Base-by-base conservation (phyloP, 1,284 basidiomycete genomes). In the Meira nashicola region DNA sequence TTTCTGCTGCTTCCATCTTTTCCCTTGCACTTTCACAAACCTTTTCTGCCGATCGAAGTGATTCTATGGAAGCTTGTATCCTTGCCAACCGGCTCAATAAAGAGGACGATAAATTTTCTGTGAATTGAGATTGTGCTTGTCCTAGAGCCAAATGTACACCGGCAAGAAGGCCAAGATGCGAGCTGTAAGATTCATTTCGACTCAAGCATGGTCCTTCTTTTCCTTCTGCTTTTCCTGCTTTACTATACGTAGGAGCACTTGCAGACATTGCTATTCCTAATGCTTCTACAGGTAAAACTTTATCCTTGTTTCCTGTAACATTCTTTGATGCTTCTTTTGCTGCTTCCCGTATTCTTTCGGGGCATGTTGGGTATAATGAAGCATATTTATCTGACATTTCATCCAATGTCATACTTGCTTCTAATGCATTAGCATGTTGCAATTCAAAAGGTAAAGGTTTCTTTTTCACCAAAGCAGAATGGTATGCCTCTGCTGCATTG, bases 401-500 rank as follows among this genome's bases (percentile, higher is more conserved):
- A 15, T 53, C 50, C 38, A 53, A 25, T 39, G 50, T 53, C 50
- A 53, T 53, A 25, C 21, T 19, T n/a, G 37, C 37, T 25, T 53
- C 50, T 33, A 53, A 25, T n/a, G 39, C 38, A 39, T n/a, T 17
- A 15, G 50, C 19, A 28, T n/a, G 17, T 14, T 39, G n/a, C 38
- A 53, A 21, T 15, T 53, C 50, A 23, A 53, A 53, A 17, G 50
- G 50, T 5, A 53, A 23, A 5, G 50, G 11, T 15, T 53, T 53
- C 37, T 53, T 53, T 25, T 53, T 53, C 21, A 5, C 50, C 37
- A 33, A 41, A 19, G 50, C 17, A 14, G 38, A 39, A 17, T 28
- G 28, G 15, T 53, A 53, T 12, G 50, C 50, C 28, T 53, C 50
- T 53, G 50, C 50, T n/a, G 50, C 50, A 14, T n/a, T 21, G 50